Evolutionary conservation across 495 filamentous ascomycete species (phyloP).

Genomic region (Penicillium coprophilum): DNA sequence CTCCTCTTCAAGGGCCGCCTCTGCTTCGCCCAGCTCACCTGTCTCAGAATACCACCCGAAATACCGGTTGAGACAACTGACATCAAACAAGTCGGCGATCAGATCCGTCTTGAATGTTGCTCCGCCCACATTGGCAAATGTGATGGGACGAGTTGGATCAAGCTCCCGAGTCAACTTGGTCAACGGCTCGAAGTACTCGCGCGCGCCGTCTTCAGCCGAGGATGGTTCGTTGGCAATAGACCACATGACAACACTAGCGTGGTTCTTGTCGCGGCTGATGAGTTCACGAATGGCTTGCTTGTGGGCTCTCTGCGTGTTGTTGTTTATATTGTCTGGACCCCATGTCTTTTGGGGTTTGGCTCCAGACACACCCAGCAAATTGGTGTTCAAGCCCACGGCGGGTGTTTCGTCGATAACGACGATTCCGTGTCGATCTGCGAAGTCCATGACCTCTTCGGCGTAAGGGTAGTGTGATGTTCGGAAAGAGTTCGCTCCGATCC

Average conservation of each 20-base stretch:
- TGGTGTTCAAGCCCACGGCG: slow-evolving; percentile 7
- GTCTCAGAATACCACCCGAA: slow-evolving; percentile 12
- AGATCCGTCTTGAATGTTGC: slow-evolving; percentile 1
- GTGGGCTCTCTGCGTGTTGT: not conserved
- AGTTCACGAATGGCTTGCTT: slow-evolving; percentile 3
- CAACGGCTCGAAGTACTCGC: slow-evolving; percentile 9
- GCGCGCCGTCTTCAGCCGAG: slow-evolving; percentile 1
- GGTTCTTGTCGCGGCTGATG: slow-evolving; percentile 8
- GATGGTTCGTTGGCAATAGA: slow-evolving; percentile 12
- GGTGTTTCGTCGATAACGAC: slow-evolving; percentile 11
- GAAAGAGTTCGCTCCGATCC: slow-evolving; percentile 28
- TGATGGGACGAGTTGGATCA: slow-evolving; percentile 6
- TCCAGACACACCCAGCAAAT: not conserved
- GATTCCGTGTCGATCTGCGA: slow-evolving; percentile 12
- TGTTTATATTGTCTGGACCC: not conserved
- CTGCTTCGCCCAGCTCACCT: slow-evolving; percentile 2
- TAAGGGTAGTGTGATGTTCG: slow-evolving; percentile 27
- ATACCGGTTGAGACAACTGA: slow-evolving; percentile 5
- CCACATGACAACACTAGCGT: slow-evolving; percentile 9
- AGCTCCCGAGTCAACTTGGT: slow-evolving; percentile 2
- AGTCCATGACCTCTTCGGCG: slow-evolving; percentile 27
- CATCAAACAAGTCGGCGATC: slow-evolving; percentile 7
- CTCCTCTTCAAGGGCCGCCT: slow-evolving; percentile 3
- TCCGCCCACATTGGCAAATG: not conserved
- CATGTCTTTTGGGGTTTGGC: not conserved